Conservation (phyloP, 2,329 filamentous ascomycete genomes). For the Pleochaeta shiraiana region DNA sequence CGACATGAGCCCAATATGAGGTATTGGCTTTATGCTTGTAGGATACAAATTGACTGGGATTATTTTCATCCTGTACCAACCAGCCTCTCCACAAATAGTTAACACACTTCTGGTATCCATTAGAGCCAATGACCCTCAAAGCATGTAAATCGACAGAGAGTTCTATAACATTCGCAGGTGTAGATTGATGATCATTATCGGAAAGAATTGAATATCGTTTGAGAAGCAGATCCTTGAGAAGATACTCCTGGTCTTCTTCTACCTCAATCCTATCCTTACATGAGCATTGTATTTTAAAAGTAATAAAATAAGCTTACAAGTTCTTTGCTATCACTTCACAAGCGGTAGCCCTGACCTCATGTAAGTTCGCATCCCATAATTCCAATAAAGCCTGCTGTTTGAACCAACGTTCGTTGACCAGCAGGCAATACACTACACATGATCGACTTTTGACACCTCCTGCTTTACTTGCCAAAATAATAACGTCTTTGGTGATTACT, state of each 20-base stretch:
- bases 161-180: constrained; percentile 74
- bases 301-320: constrained; percentile 22
- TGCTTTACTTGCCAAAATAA: constrained; percentile 62
- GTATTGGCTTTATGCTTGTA: constrained; percentile 67
- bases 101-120: constrained; percentile 85
- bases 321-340: constrained; percentile 86
- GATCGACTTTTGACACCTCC: constrained; percentile 55
- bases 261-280: constrained; percentile 45
- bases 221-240: constrained; percentile 63
- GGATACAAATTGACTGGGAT: constrained; percentile 72
- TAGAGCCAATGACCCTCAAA: constrained; percentile 67
- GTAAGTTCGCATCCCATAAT: constrained; percentile 80
- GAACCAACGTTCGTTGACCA: constrained; percentile 40
- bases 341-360: constrained; percentile 54
- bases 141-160: constrained; percentile 87
- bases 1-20: constrained; percentile 59
- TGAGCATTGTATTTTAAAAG: not conserved
- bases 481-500: constrained; percentile 60
- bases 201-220: constrained; percentile 65
- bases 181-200: constrained; percentile 45
- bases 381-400: constrained; percentile 56
- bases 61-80: constrained; percentile 88
- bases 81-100: constrained; percentile 85
- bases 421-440: constrained; percentile 37
- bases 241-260: constrained; percentile 57